Conservation (phyloP, 305 asterid genomes). For the Andrographis paniculata region DNA sequence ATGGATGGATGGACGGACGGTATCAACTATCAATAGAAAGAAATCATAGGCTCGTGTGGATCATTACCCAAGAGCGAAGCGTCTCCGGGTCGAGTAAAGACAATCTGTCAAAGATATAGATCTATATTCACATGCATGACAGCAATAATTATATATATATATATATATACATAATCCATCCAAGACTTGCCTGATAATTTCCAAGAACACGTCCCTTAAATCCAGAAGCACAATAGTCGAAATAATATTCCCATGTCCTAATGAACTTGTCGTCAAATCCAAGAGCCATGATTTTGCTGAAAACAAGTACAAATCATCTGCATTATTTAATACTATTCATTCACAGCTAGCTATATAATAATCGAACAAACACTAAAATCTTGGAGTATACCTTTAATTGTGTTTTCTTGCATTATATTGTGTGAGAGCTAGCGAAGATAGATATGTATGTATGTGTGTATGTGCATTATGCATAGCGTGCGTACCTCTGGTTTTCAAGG, state of each 20-base stretch:
- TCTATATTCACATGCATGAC: not conserved
- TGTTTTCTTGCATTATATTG: too few relatives aligned
- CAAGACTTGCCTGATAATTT: conserved; percentile 70
- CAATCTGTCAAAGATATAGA: conserved; percentile 35
- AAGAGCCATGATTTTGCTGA: conserved; percentile 59
- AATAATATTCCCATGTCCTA: conserved; percentile 93
- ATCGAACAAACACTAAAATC: too few relatives aligned
- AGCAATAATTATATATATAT: not conserved
- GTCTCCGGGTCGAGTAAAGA: conserved; percentile 82
- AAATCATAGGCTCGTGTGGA: conserved; percentile 37
- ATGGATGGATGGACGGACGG: too few relatives aligned
- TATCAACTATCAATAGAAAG: too few relatives aligned
- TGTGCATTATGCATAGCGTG: not conserved
- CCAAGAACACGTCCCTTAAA: conserved; percentile 76
- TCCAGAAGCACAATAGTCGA: conserved; percentile 86
- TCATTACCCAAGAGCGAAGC: conserved; percentile 53
- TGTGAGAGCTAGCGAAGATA: not conserved
- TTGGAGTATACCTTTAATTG: too few relatives aligned
- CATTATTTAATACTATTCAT: not conserved
- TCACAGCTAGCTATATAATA: too few relatives aligned
- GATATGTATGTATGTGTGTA: not conserved
- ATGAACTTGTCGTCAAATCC: conserved; percentile 86
- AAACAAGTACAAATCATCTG: not conserved
- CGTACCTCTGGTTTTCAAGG: conserved; percentile 57
- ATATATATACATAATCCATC: too few relatives aligned